These are phyloP conservation scores for Tephrocybe rancida DNA, from an alignment of 768 basidiomycete genomes.

Conservation along the genomic window DNA sequence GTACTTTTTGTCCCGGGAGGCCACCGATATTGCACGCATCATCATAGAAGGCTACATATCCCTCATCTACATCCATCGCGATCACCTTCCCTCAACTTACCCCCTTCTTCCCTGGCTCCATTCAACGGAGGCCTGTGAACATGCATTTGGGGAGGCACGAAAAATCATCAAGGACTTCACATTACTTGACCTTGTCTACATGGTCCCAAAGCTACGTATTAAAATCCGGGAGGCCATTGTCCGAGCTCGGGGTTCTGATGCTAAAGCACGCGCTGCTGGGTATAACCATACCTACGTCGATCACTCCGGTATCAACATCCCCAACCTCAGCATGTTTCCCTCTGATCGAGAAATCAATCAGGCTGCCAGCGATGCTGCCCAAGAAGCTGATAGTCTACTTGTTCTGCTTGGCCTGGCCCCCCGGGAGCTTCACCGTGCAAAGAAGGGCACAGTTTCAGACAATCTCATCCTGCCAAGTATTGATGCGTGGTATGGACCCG, in stretches of 20 bases:
- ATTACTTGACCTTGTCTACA: constrained; percentile 26
- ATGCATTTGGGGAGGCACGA: constrained; percentile 11
- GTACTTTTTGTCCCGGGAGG: constrained; percentile 35
- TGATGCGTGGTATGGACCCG: too few species aligned
- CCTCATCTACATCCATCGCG: constrained; percentile 35
- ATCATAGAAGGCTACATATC: constrained; percentile 33
- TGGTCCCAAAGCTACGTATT: constrained; percentile 26
- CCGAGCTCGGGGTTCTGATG: neutral
- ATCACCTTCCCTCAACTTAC: constrained; percentile 22
- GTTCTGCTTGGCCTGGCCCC: neutral
- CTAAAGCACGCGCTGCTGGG: constrained; percentile 10
- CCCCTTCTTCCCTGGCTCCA: constrained; percentile 36
- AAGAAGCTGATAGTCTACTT: neutral
- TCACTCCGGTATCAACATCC: constrained; percentile 4
- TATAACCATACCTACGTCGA: constrained; percentile 16
- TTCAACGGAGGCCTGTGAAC: constrained; percentile 24
- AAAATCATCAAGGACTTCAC: constrained; percentile 36
- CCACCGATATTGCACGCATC: constrained; percentile 29
- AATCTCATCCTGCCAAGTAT: too few species aligned
- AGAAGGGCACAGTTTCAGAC: too few species aligned
- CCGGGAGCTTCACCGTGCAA: too few species aligned
- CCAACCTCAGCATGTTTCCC: neutral
- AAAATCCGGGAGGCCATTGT: neutral
- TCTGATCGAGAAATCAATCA: neutral
- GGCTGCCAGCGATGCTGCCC: neutral